Conservation (phyloP, 2,329 filamentous ascomycete genomes). For the Hypoxylon sp. region DNA sequence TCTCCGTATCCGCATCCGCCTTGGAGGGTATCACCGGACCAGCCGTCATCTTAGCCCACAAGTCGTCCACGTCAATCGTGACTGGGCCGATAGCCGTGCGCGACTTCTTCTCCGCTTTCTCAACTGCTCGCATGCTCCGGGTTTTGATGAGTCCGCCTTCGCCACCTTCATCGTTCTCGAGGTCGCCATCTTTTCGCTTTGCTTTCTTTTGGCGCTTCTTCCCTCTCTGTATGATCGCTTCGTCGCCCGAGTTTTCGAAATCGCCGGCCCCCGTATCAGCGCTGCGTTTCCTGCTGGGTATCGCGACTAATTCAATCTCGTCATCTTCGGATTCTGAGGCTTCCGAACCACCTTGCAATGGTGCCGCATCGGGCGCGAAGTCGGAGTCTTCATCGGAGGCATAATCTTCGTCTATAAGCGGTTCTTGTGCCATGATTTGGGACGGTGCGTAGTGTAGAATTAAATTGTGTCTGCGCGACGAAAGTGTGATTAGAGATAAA, state of each 20-base stretch:
- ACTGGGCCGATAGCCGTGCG: slow-evolving; percentile 68
- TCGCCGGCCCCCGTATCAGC: slow-evolving; percentile 58
- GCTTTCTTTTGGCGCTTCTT: slow-evolving; percentile 65
- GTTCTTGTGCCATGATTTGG: slow-evolving; percentile 59
- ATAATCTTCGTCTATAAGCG: slow-evolving; percentile 66
- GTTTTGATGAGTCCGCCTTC: slow-evolving; percentile 79
- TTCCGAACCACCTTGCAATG: slow-evolving; percentile 61
- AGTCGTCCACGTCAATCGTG: slow-evolving; percentile 77
- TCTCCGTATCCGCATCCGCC: slow-evolving; percentile 42
- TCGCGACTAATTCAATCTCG: slow-evolving; percentile 36
- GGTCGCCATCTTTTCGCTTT: slow-evolving; percentile 57
- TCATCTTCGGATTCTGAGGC: slow-evolving; percentile 65
- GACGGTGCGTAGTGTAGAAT: neutral
- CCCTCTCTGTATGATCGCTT: slow-evolving; percentile 74
- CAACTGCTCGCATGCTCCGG: slow-evolving; percentile 74
- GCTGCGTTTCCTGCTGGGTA: slow-evolving; percentile 53
- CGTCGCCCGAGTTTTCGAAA: slow-evolving; percentile 79
- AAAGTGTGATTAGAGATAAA: slow-evolving; percentile 2
- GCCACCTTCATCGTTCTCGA: slow-evolving; percentile 64
- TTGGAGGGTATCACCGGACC: slow-evolving; percentile 55
- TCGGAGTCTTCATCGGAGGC: slow-evolving; percentile 80
- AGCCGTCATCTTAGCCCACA: slow-evolving; percentile 76
- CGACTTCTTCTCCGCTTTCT: slow-evolving; percentile 71
- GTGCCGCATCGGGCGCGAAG: slow-evolving; percentile 72
- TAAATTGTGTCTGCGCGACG: slow-evolving; percentile 1